Evolutionary conservation across 2,329 filamentous ascomycete genomes (phyloP).

Genomic region (Penicillium crustosum): DNA sequence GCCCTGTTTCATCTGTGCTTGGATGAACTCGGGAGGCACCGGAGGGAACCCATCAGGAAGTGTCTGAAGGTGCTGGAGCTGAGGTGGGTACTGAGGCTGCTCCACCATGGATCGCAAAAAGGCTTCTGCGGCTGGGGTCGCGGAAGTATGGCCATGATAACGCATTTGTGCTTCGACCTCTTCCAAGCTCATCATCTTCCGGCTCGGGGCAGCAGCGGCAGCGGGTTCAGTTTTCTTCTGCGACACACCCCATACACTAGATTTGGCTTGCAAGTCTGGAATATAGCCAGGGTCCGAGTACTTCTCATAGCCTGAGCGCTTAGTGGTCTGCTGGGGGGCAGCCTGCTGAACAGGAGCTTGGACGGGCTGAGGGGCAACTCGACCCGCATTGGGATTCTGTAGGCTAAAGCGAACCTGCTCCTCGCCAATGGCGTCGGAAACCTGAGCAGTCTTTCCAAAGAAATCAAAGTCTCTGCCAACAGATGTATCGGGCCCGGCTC

Average conservation of each 20-base stretch:
- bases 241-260: slow-evolving; percentile 82
- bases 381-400: slow-evolving; percentile 59
- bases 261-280: slow-evolving; percentile 87
- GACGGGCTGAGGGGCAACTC: slow-evolving; percentile 33
- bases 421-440: slow-evolving; percentile 81
- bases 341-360: slow-evolving; percentile 46
- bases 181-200: slow-evolving; percentile 91
- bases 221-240: slow-evolving; percentile 38
- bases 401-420: slow-evolving; percentile 83
- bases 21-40: slow-evolving; percentile 50
- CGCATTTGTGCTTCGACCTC: slow-evolving; percentile 95
- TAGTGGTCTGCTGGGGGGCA: slow-evolving; percentile 55
- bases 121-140: slow-evolving; percentile 28
- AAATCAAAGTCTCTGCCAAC: slow-evolving; percentile 97
- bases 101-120: slow-evolving; percentile 32
- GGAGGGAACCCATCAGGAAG: slow-evolving; percentile 35
- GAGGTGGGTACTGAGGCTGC: slow-evolving; percentile 31
- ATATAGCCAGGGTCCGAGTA: slow-evolving; percentile 82
- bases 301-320: slow-evolving; percentile 83
- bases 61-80: slow-evolving; percentile 33
- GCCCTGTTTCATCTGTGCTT: slow-evolving; percentile 40
- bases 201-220: slow-evolving; percentile 35
- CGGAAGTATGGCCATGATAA: slow-evolving; percentile 53
- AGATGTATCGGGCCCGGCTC: slow-evolving; percentile 42
- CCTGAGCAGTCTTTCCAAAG: slow-evolving; percentile 86